Evolutionary conservation across 106 monocot genomes (phyloP).

Genomic region (Vanilla planifolia): DNA sequence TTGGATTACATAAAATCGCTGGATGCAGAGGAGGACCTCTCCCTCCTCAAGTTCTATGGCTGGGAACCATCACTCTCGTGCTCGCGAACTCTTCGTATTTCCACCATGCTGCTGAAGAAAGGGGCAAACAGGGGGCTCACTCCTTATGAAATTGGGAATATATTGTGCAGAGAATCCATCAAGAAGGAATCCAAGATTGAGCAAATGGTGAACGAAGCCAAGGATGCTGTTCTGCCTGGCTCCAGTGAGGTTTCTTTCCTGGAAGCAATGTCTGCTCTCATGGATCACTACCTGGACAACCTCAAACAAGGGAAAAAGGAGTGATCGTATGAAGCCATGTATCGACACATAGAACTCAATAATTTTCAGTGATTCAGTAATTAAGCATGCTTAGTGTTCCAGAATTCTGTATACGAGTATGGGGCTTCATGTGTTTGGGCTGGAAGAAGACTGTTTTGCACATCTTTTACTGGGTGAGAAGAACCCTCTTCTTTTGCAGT

Average conservation of each 20-base stretch:
- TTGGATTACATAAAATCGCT: conserved; percentile 67
- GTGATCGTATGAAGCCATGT: no score
- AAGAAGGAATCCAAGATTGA: conserved; percentile 81
- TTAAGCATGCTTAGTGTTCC: no score
- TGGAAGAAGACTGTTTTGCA: no score
- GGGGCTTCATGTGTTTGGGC: no score
- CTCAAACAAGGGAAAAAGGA: conserved; percentile 7
- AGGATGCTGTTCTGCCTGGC: conserved; percentile 48
- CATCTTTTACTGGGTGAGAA: no score
- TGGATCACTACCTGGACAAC: conserved; percentile 60
- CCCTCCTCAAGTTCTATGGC: conserved; percentile 67
- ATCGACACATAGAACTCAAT: no score
- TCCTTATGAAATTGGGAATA: conserved; percentile 66
- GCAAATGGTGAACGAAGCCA: conserved; percentile 72
- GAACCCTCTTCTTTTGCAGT: no score
- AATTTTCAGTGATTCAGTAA: no score
- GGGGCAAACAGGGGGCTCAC: conserved; percentile 65
- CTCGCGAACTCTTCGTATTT: conserved; percentile 61
- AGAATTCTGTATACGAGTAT: no score
- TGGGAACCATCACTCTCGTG: conserved; percentile 66
- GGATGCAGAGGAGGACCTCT: conserved; percentile 74
- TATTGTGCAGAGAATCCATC: conserved; percentile 69
- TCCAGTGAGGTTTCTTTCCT: conserved; percentile 54
- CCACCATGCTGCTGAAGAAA: conserved; percentile 95
- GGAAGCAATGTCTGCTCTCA: conserved; percentile 52